Evolutionary conservation across 1,139 yeast genomes (phyloP).

Genomic region (Pichia sp.): DNA sequence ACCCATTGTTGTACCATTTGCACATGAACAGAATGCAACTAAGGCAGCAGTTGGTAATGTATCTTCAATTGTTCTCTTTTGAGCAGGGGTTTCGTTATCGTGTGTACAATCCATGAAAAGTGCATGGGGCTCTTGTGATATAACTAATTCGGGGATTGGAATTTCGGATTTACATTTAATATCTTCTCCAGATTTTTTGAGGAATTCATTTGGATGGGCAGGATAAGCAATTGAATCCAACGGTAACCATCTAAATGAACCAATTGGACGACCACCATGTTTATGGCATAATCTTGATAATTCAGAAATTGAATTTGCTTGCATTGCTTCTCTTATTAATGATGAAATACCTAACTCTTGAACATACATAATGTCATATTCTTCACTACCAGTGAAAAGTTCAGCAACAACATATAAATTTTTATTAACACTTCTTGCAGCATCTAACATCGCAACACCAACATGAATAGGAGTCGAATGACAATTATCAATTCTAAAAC

Average conservation of each 20-base stretch:
- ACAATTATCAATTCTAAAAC: slow-evolving; percentile 90
- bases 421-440: slow-evolving; percentile 80
- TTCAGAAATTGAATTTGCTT: slow-evolving; percentile 85
- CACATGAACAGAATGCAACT: slow-evolving; percentile 88
- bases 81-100: slow-evolving; percentile 85
- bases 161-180: slow-evolving; percentile 43
- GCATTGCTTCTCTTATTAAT: slow-evolving; percentile 94
- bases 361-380: slow-evolving; percentile 81
- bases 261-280: slow-evolving; percentile 95
- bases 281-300: slow-evolving; percentile 79
- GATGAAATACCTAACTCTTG: slow-evolving; percentile 86
- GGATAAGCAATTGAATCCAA: slow-evolving; percentile 67
- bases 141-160: slow-evolving; percentile 58
- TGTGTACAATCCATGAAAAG: slow-evolving; percentile 97
- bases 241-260: slow-evolving; percentile 76
- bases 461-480: slow-evolving; percentile 96
- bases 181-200: slow-evolving; percentile 18
- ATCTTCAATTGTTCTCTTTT: slow-evolving; percentile 88
- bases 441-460: slow-evolving; percentile 81
- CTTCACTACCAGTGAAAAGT: slow-evolving; percentile 87
- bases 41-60: slow-evolving; percentile 92
- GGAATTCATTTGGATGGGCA: slow-evolving; percentile 38
- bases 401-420: slow-evolving; percentile 91
- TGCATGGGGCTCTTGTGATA: slow-evolving; percentile 77
- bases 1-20: slow-evolving; percentile 92